Evolutionary conservation across 257 asterid species (phyloP).

Genomic region (Sherardia arvensis): DNA sequence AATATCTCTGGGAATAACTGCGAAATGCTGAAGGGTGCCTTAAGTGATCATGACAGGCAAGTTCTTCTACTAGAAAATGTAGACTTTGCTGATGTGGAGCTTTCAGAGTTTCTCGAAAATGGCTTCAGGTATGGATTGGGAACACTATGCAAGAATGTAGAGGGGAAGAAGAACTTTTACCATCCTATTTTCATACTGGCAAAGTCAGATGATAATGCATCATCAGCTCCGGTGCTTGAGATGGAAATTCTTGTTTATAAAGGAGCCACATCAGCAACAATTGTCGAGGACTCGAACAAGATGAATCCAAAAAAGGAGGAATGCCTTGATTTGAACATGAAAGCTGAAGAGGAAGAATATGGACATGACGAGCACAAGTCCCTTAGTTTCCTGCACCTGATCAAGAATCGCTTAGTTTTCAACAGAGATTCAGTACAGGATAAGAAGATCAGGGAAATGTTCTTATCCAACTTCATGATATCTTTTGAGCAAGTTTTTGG

Average conservation of each 20-base stretch:
- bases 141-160: not conserved
- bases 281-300: conserved; percentile 39
- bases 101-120: conserved; percentile 33
- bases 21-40: conserved; percentile 38
- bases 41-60: conserved; percentile 26
- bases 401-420: conserved; percentile 34
- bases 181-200: conserved; percentile 38
- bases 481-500: conserved; percentile 23
- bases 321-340: conserved; percentile 56
- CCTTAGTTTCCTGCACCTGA: conserved; percentile 28
- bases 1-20: conserved; percentile 7
- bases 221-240: conserved; percentile 20
- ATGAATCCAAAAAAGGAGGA: conserved; percentile 23
- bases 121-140: conserved; percentile 22
- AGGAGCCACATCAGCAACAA: conserved; percentile 19
- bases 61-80: conserved; percentile 56
- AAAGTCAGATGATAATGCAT: conserved; percentile 15
- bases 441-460: conserved; percentile 26
- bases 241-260: conserved; percentile 35
- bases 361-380: conserved; percentile 15
- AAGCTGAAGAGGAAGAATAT: conserved; percentile 36
- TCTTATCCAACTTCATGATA: conserved; percentile 28
- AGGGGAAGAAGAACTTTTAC: conserved; percentile 13
- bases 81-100: conserved; percentile 42
- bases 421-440: conserved; percentile 24